A percentile compares a stretch with the other conserved stretches of the same genome.
phyloP scores from a whole-genome alignment of 495 filamentous ascomycete genomes.

The Trichoderma reesei region DNA sequence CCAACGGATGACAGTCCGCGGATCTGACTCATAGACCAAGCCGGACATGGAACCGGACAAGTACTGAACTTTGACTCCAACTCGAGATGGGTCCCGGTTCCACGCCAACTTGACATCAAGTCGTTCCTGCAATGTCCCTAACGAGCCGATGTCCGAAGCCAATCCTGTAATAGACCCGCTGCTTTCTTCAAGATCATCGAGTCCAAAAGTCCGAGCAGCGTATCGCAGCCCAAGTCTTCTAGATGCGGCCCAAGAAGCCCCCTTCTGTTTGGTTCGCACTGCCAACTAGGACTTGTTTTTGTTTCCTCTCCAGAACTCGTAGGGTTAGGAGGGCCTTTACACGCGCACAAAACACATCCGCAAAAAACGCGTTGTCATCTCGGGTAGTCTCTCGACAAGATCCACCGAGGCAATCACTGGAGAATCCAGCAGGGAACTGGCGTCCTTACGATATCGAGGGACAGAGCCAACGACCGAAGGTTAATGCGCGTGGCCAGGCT shows the following conservation, averaged over 20 bases:
- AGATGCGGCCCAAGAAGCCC: conserved; percentile 27
- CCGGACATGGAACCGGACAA: conserved; percentile 52
- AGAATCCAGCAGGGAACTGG: conserved; percentile 37
- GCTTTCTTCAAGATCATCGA: conserved; percentile 30
- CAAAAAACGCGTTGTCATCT: conserved; percentile 65
- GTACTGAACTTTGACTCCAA: conserved; percentile 92
- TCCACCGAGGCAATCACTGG: conserved; percentile 24
- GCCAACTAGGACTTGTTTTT: conserved; percentile 80
- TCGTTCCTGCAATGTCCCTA: conserved; percentile 4
- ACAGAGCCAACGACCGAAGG: conserved; percentile 46
- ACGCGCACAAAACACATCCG: conserved; percentile 76
- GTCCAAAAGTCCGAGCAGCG: background rate
- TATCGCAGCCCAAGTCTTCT: conserved; percentile 24
- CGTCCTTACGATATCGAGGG: conserved; percentile 50
- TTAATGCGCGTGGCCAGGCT: conserved; percentile 66
- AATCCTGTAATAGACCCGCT: conserved; percentile 14
- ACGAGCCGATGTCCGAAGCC: background rate
- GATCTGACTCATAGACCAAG: conserved; percentile 16
- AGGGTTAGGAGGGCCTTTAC: conserved; percentile 45
- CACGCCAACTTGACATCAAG: conserved; percentile 16
- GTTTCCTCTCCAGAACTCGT: conserved; percentile 56
- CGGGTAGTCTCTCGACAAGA: conserved; percentile 30
- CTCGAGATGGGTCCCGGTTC: conserved; percentile 77
- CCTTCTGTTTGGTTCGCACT: conserved; percentile 63
- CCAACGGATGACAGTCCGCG: conserved; percentile 15